Conservation (phyloP, 108 stramenopile species). For the Phaeodactylum tricornutum region DNA sequence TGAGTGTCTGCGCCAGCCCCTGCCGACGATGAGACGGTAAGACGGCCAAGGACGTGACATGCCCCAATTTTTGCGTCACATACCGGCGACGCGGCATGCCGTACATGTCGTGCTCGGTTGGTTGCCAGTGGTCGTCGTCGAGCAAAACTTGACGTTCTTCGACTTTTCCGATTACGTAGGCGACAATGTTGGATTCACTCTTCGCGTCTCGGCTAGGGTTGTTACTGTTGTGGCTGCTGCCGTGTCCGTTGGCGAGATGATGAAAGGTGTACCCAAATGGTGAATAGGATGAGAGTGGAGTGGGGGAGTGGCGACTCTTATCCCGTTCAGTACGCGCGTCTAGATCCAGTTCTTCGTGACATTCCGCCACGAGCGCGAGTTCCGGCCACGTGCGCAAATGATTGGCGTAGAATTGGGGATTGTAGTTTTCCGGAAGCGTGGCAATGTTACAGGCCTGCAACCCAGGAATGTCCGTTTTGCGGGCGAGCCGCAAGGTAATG, state of each 20-base stretch:
- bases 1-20: conserved; percentile 61
- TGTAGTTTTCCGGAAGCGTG: conserved; percentile 86
- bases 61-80: conserved; percentile 29
- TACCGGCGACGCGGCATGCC: conserved; percentile 9
- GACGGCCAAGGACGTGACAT: conserved; percentile 82
- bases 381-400: conserved; percentile 82
- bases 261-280: background rate
- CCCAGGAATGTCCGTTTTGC: conserved; percentile 47
- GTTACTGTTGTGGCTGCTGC: background rate
- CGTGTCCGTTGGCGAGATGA: background rate
- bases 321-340: background rate
- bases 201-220: background rate
- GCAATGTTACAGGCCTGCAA: conserved; percentile 81
- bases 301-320: background rate
- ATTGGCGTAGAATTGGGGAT: conserved; percentile 61
- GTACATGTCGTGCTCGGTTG: background rate
- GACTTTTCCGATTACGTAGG: conserved; percentile 81
- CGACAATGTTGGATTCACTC: conserved; percentile 55
- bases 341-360: conserved; percentile 2
- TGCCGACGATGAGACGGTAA: conserved; percentile 53
- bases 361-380: conserved; percentile 70
- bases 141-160: conserved; percentile 27
- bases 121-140: conserved; percentile 3
- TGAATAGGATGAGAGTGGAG: background rate
- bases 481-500: conserved; percentile 54